phyloP scores from a whole-genome alignment of 164 flowering plant genomes.

The Magnolia kwangsiensis region DNA sequence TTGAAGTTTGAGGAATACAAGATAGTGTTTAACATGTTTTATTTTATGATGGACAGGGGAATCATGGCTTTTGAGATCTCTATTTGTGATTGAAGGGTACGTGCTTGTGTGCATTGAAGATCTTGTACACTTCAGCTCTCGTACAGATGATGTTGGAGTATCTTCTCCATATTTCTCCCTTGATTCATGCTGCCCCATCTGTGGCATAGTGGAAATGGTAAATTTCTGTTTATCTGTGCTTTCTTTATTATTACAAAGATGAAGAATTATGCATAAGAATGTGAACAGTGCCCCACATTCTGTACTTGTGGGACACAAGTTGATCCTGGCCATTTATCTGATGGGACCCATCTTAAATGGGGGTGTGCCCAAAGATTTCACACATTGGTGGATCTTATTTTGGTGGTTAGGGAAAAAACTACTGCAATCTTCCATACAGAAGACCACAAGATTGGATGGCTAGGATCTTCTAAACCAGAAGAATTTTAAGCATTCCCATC shows the following conservation, averaged over 20 bases:
- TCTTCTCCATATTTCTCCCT: constrained; percentile 44
- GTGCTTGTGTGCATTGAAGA: constrained; percentile 64
- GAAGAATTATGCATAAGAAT: too few species aligned
- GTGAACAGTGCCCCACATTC: too few species aligned
- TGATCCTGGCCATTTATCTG: too few species aligned
- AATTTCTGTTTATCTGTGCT: constrained; percentile 6
- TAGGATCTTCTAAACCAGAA: too few species aligned
- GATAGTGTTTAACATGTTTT: constrained; percentile 3
- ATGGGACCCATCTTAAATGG: too few species aligned
- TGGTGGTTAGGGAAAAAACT: too few species aligned
- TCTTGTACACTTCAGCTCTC: constrained; percentile 41
- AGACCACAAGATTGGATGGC: too few species aligned
- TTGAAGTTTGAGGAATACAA: neutral
- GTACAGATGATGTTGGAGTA: constrained; percentile 17
- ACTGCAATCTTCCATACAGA: too few species aligned
- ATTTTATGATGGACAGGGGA: constrained; percentile 35
- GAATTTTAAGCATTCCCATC: too few species aligned
- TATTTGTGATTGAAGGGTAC: constrained; percentile 55
- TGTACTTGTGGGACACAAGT: too few species aligned
- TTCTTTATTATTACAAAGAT: neutral
- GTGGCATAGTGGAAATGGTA: constrained; percentile 65
- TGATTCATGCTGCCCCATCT: constrained; percentile 55
- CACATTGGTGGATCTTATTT: too few species aligned
- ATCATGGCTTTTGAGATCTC: constrained; percentile 56
- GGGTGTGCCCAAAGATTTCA: too few species aligned